phyloP scores from a whole-genome alignment of 129 eudicot genomes.

The Ambrosia artemisiifolia region DNA sequence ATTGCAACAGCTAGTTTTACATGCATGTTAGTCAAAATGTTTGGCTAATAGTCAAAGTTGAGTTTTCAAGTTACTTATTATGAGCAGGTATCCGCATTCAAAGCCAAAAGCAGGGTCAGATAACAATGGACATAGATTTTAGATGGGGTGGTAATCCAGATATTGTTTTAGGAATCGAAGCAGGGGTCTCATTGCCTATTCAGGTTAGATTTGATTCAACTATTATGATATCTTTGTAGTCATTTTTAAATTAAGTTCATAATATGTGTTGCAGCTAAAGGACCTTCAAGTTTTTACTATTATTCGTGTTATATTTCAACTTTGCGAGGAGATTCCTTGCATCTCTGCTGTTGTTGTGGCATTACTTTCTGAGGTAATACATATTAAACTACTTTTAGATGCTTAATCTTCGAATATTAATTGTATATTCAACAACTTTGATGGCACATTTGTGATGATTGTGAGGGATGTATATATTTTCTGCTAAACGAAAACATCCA shows the following conservation, averaged over 20 bases:
- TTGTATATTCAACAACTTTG: not conserved
- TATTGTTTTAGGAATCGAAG: slow-evolving; percentile 79
- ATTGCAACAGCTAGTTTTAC: not conserved
- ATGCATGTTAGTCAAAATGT: not conserved
- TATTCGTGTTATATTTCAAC: slow-evolving; percentile 90
- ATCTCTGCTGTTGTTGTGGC: slow-evolving; percentile 98
- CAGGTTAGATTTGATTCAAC: slow-evolving; percentile 51
- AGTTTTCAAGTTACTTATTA: slow-evolving; percentile 24
- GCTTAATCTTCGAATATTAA: not conserved
- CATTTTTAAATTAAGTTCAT: not conserved
- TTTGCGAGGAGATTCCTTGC: slow-evolving; percentile 93
- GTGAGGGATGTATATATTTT: not conserved
- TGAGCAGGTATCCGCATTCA: slow-evolving; percentile 88
- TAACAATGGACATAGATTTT: slow-evolving; percentile 93
- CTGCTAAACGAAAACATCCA: not conserved
- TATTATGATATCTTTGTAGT: not conserved
- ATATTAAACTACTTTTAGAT: not conserved
- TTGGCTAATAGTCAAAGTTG: not conserved
- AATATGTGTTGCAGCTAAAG: slow-evolving; percentile 57
- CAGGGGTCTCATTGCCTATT: slow-evolving; percentile 80
- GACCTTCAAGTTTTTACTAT: slow-evolving; percentile 94
- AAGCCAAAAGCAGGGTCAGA: slow-evolving; percentile 88
- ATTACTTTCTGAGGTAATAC: slow-evolving; percentile 78
- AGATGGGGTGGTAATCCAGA: slow-evolving; percentile 99
- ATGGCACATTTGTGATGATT: not conserved